Conservation (phyloP, 2,329 filamentous ascomycete genomes). For the Arthrinium phaeospermum region DNA sequence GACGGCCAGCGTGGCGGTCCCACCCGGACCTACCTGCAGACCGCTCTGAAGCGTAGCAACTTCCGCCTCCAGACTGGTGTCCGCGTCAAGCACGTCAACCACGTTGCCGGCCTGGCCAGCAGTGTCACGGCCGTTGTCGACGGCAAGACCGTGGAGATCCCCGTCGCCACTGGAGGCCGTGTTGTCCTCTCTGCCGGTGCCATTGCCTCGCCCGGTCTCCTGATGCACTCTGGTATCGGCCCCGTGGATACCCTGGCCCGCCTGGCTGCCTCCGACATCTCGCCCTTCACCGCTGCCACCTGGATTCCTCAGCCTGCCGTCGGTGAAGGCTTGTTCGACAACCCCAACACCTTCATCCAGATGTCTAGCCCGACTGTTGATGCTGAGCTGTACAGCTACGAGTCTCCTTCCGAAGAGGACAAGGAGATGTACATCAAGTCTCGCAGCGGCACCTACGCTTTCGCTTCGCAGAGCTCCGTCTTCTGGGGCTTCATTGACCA, state of each 20-base stretch:
- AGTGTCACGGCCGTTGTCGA: constrained; percentile 46
- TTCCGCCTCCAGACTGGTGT: constrained; percentile 52
- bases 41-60: constrained; percentile 46
- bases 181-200: constrained; percentile 46
- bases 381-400: constrained; percentile 56
- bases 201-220: constrained; percentile 37
- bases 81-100: constrained; percentile 51
- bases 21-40: constrained; percentile 54
- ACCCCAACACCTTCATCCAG: constrained; percentile 61
- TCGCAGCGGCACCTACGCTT: constrained; percentile 58
- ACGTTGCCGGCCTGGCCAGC: constrained; percentile 45
- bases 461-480: constrained; percentile 56
- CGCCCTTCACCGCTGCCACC: constrained; percentile 36
- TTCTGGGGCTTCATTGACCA: constrained; percentile 57
- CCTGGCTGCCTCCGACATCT: constrained; percentile 27
- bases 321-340: constrained; percentile 58
- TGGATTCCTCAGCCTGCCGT: constrained; percentile 58
- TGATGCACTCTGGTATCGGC: constrained; percentile 48
- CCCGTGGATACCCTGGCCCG: constrained; percentile 31
- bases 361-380: constrained; percentile 47
- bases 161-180: constrained; percentile 34
- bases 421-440: constrained; percentile 51
- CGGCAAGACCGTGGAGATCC: constrained; percentile 38
- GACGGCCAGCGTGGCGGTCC: constrained; percentile 57
- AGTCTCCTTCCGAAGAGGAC: constrained; percentile 48